These are phyloP conservation scores for Diutina neorugosa DNA, from an alignment of 1,139 yeast species.

Conservation along the genomic window DNA sequence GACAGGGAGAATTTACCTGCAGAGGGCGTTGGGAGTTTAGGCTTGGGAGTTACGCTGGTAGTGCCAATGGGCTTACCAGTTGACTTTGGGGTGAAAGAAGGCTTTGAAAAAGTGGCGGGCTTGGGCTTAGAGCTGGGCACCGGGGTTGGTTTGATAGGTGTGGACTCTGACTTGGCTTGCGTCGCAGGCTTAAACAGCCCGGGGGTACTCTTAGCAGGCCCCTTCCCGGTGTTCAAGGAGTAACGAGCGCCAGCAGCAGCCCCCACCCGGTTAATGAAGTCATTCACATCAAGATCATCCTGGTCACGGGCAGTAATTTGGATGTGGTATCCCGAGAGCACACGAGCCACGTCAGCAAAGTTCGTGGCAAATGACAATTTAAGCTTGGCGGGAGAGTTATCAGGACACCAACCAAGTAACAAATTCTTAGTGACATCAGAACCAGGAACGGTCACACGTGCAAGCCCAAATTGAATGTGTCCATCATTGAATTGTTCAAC, in stretches of 20 bases:
- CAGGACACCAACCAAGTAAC: slow-evolving; percentile 91
- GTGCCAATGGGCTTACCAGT: slow-evolving; percentile 26
- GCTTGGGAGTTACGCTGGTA: slow-evolving; percentile 8
- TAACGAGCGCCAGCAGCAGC: slow-evolving; percentile 96
- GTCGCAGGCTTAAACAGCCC: neutral
- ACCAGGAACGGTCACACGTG: slow-evolving; percentile 80
- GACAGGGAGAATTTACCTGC: slow-evolving; percentile 10
- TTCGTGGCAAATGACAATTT: slow-evolving; percentile 67
- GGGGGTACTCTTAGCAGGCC: neutral
- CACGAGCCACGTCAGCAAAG: slow-evolving; percentile 60
- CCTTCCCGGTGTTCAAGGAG: slow-evolving; percentile 38
- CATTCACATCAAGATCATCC: slow-evolving; percentile 76
- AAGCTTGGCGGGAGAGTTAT: slow-evolving; percentile 65
- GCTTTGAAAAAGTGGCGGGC: slow-evolving; percentile 9
- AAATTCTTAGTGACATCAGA: slow-evolving; percentile 78
- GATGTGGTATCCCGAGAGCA: slow-evolving; percentile 77
- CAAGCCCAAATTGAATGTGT: slow-evolving; percentile 81
- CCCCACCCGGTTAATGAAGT: slow-evolving; percentile 62
- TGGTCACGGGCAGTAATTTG: slow-evolving; percentile 93
- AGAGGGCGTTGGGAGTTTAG: slow-evolving; percentile 15
- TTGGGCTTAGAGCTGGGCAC: neutral
- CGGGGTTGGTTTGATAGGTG: neutral
- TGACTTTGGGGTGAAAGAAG: slow-evolving; percentile 24
- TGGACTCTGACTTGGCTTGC: neutral
- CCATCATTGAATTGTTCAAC: slow-evolving; percentile 78